Conservation (phyloP, 1,284 basidiomycete species). For the Puccinia hordei region DNA sequence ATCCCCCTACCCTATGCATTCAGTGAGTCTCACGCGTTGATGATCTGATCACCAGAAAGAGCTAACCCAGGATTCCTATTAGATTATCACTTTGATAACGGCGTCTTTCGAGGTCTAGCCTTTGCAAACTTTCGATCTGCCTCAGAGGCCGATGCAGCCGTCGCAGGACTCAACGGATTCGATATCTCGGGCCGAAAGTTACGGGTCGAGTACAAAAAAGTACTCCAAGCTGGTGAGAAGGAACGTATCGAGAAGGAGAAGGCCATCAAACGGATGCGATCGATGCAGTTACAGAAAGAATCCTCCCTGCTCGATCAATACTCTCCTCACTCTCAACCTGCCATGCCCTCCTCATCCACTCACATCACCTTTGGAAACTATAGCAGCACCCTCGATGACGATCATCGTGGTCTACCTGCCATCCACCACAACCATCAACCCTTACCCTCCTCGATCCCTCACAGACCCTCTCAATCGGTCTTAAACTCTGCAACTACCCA, state of each 20-base stretch:
- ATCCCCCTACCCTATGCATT: constrained; percentile 99
- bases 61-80: not conserved
- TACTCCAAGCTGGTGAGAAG: constrained; percentile 96
- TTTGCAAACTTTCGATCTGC: constrained; percentile 97
- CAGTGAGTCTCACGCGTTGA: too few species aligned
- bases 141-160: constrained; percentile 89
- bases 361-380: constrained; percentile 27
- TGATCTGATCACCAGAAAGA: constrained; percentile 18
- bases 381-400: not conserved
- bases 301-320: constrained; percentile 23
- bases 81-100: constrained; percentile 74
- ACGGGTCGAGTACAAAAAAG: constrained; percentile 99
- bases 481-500: not conserved
- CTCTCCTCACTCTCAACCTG: not conserved
- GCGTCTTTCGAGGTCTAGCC: constrained; percentile 93
- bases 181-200: constrained; percentile 98
- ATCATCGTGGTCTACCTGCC: not conserved
- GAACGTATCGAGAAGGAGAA: constrained; percentile 99
- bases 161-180: constrained; percentile 84
- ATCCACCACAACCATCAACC: constrained; percentile 14
- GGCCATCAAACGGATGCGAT: constrained; percentile 95
- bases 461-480: constrained; percentile 16
- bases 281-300: constrained; percentile 73
- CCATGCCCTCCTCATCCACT: constrained; percentile 14
- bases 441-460: not conserved